Percentiles rank a stretch among this genome's conserved stretches.
phyloP scores from a whole-genome alignment of 2,329 filamentous ascomycete species.

The Pseudogymnoascus sp. region DNA sequence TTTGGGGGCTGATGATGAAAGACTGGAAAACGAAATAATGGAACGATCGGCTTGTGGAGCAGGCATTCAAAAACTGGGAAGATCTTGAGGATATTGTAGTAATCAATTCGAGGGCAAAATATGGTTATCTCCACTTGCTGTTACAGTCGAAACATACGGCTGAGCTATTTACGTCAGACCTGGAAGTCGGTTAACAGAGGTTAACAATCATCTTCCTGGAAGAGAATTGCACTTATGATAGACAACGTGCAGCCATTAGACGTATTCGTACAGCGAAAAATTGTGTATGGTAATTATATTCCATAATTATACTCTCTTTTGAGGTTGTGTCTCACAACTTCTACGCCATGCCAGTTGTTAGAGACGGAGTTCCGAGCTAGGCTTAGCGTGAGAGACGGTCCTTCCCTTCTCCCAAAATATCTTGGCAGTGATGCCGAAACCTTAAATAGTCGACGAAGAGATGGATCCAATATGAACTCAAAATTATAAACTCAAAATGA shows the following conservation, averaged over 20 bases:
- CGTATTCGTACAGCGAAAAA: not conserved
- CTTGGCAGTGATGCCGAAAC: not conserved
- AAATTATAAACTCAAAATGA: not conserved
- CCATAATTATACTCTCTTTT: not conserved
- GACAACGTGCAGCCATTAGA: not conserved
- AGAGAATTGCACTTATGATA: not conserved
- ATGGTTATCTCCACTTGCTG: not conserved
- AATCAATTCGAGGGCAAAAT: not conserved
- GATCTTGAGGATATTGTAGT: not conserved
- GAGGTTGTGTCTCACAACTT: not conserved
- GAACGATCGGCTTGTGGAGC: not conserved
- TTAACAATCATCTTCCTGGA: not conserved
- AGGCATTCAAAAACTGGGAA: not conserved
- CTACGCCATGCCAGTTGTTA: not conserved
- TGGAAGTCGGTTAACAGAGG: not conserved
- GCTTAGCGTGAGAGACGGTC: not conserved
- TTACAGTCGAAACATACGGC: not conserved
- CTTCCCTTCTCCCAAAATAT: not conserved
- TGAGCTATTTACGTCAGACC: conserved; percentile 2
- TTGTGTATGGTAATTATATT: not conserved
- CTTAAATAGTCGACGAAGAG: not conserved
- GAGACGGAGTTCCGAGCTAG: not conserved
- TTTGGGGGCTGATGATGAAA: not conserved
- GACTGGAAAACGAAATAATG: not conserved
- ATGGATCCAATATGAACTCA: not conserved